These are phyloP conservation scores for Teunomyces gatunensis DNA, from an alignment of 805 yeast species.

Conservation along the genomic window DNA sequence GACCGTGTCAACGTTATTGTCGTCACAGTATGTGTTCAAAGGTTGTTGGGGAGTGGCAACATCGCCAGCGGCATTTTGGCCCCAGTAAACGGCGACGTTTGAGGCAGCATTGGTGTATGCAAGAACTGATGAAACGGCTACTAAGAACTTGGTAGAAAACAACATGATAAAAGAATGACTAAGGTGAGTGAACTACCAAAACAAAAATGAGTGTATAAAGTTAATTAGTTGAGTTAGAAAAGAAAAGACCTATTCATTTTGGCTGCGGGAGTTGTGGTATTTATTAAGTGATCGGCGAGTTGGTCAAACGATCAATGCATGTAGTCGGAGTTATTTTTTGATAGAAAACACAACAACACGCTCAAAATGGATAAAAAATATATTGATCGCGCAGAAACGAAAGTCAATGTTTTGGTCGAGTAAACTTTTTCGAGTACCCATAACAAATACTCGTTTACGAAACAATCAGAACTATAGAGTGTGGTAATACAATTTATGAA, in stretches of 20 bases:
- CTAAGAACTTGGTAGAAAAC: slow-evolving; percentile 2
- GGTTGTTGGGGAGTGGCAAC: slow-evolving; percentile 29
- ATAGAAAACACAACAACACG: no score
- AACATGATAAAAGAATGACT: not conserved
- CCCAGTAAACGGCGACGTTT: slow-evolving; percentile 85
- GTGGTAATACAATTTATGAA: no score
- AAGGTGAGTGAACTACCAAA: slow-evolving; percentile 1
- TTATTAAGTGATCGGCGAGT: no score
- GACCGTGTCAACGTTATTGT: slow-evolving; percentile 67
- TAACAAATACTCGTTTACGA: no score
- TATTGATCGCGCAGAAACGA: not conserved
- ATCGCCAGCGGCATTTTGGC: slow-evolving; percentile 64
- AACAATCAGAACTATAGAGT: no score
- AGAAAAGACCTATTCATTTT: not conserved
- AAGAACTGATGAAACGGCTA: slow-evolving; percentile 2
- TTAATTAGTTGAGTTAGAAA: not conserved
- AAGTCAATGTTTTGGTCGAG: no score
- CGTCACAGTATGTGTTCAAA: slow-evolving; percentile 56
- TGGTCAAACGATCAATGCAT: not conserved
- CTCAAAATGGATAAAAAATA: no score
- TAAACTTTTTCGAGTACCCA: no score
- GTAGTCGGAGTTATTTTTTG: not conserved
- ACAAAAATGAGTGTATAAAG: not conserved
- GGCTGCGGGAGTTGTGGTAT: not conserved
- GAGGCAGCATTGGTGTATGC: slow-evolving; percentile 3